These are phyloP conservation scores for Peziza echinospora DNA, from an alignment of 495 filamentous ascomycete species.

Conservation along the genomic window DNA sequence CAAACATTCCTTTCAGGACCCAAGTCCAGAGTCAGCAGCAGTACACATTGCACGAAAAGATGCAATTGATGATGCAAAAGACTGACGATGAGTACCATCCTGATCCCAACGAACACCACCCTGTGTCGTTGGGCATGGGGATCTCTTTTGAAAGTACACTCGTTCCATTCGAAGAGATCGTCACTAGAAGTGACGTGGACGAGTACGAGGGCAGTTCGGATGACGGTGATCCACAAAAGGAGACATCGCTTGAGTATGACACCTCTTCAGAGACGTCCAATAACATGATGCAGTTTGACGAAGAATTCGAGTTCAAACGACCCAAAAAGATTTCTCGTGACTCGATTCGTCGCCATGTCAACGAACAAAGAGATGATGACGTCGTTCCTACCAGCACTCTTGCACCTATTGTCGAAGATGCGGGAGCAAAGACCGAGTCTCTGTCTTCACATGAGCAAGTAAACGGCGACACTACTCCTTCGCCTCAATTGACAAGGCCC, in stretches of 20 bases:
- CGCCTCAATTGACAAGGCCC: conserved; percentile 10
- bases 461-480: background rate
- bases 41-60: conserved; percentile 61
- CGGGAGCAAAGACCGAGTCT: background rate
- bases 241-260: background rate
- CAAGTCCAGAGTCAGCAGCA: conserved; percentile 14
- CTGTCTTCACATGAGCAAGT: too few relatives aligned
- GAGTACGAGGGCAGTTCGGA: background rate
- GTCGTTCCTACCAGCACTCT: background rate
- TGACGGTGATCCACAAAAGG: background rate
- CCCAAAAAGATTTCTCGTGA: conserved; percentile 45
- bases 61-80: conserved; percentile 58
- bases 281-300: background rate
- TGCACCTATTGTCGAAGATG: background rate
- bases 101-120: conserved; percentile 20
- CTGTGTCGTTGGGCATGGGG: background rate
- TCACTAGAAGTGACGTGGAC: background rate
- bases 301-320: background rate
- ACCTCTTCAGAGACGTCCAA: background rate
- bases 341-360: conserved; percentile 46
- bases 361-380: background rate
- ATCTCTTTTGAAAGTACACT: too few relatives aligned
- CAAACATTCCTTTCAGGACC: conserved; percentile 40
- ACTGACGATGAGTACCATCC: conserved; percentile 33
- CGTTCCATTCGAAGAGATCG: background rate